These are phyloP conservation scores for Priceomyces fermenticarens DNA, from an alignment of 805 yeast genomes.

Conservation along the genomic window DNA sequence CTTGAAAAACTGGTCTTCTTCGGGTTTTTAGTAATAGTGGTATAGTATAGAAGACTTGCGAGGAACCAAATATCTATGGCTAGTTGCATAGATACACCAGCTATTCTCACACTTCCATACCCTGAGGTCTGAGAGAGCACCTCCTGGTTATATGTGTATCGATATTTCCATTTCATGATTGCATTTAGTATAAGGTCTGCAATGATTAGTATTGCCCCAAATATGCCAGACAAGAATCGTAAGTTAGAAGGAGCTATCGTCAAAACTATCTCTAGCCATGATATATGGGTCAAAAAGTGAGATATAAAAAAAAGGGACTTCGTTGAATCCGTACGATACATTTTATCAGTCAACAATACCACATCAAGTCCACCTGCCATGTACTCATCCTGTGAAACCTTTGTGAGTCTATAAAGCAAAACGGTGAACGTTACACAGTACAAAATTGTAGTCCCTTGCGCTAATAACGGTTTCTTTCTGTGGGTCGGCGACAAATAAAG, in stretches of 20 bases:
- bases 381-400: slow-evolving; percentile 50
- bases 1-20: slow-evolving; percentile 44
- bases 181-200: slow-evolving; percentile 11
- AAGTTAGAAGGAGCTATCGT: slow-evolving; percentile 31
- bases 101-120: slow-evolving; percentile 20
- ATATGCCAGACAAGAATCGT: slow-evolving; percentile 22
- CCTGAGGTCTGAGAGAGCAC: slow-evolving; percentile 1
- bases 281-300: slow-evolving; percentile 46
- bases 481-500: slow-evolving; percentile 48
- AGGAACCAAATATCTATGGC: slow-evolving; percentile 28
- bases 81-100: slow-evolving; percentile 24
- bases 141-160: background rate
- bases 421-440: slow-evolving; percentile 55
- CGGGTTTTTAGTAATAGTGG: slow-evolving; percentile 32
- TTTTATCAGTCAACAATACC: slow-evolving; percentile 29
- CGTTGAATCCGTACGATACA: slow-evolving; percentile 36
- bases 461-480: slow-evolving; percentile 54
- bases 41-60: slow-evolving; percentile 34
- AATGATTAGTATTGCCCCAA: slow-evolving; percentile 29
- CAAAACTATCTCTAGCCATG: slow-evolving; percentile 52
- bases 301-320: slow-evolving; percentile 40
- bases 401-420: slow-evolving; percentile 44
- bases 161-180: slow-evolving; percentile 1
- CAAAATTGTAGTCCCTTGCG: slow-evolving; percentile 56
- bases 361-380: slow-evolving; percentile 52